A percentile compares a stretch with the other conserved stretches of the same genome.
Conservation (phyloP, 768 basidiomycete genomes). For the Agrocybe chaxingu region DNA sequence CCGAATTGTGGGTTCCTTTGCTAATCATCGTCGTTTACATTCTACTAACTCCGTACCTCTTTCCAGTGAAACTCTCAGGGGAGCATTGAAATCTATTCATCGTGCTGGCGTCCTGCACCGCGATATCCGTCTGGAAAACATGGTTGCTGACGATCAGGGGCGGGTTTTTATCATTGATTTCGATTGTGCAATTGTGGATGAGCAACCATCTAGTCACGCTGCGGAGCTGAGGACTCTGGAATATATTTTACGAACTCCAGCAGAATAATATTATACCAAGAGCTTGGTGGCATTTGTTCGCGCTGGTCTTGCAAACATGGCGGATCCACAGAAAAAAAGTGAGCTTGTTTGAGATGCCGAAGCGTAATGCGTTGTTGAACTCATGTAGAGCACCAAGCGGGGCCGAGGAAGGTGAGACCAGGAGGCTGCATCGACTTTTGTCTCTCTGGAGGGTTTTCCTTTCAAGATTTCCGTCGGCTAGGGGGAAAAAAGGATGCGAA, state of each 20-base stretch:
- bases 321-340: too few species aligned
- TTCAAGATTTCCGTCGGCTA: too few species aligned
- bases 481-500: neutral
- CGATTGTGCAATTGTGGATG: conserved; percentile 13
- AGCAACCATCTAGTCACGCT: neutral
- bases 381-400: conserved; percentile 2
- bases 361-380: too few species aligned
- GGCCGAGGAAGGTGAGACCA: conserved; percentile 9
- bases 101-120: conserved; percentile 20
- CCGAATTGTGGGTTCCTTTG: neutral
- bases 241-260: neutral
- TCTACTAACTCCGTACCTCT: neutral
- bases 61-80: conserved; percentile 12
- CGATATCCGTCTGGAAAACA: conserved; percentile 21
- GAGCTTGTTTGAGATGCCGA: too few species aligned
- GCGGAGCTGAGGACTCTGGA: neutral
- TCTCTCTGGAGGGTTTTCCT: conserved; percentile 12
- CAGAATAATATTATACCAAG: neutral
- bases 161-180: conserved; percentile 23
- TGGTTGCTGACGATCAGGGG: conserved; percentile 17
- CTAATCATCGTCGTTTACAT: neutral
- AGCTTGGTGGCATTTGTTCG: too few species aligned
- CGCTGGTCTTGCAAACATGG: too few species aligned
- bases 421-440: neutral
- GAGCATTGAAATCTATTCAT: conserved; percentile 18